These are phyloP conservation scores for Paraconiothyrium sp. DNA, from an alignment of 2,329 filamentous ascomycete species.

Conservation along the genomic window DNA sequence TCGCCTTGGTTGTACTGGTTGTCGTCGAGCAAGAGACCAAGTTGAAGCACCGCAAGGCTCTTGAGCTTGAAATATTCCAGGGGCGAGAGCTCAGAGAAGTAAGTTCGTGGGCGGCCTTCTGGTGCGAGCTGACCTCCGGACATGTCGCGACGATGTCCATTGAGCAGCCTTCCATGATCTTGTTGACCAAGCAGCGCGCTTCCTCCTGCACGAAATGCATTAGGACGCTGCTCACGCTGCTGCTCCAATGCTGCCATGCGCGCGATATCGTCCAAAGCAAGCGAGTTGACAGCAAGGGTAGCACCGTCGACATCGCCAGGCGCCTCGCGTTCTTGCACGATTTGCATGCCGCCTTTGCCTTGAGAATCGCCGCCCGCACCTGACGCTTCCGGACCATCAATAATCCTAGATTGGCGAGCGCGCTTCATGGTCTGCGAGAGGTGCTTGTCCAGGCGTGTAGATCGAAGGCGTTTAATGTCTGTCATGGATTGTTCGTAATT, in stretches of 20 bases:
- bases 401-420: slow-evolving; percentile 88
- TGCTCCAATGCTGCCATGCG: slow-evolving; percentile 96
- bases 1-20: slow-evolving; percentile 94
- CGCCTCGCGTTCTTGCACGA: slow-evolving; percentile 79
- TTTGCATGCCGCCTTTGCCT: slow-evolving; percentile 71
- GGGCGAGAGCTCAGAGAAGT: slow-evolving; percentile 94
- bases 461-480: slow-evolving; percentile 89
- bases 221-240: slow-evolving; percentile 86
- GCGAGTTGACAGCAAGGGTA: slow-evolving; percentile 88
- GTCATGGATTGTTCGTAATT: slow-evolving; percentile 96
- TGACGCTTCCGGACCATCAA: slow-evolving; percentile 83
- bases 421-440: slow-evolving; percentile 92
- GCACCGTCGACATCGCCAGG: slow-evolving; percentile 78
- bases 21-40: slow-evolving; percentile 92
- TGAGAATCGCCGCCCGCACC: slow-evolving; percentile 75
- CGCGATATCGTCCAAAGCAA: slow-evolving; percentile 95
- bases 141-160: slow-evolving; percentile 74
- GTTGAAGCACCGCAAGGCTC: slow-evolving; percentile 91
- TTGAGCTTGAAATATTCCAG: slow-evolving; percentile 98
- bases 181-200: slow-evolving; percentile 70
- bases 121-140: slow-evolving; percentile 62
- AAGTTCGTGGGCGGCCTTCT: slow-evolving; percentile 73
- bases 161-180: slow-evolving; percentile 73
- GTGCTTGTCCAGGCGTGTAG: slow-evolving; percentile 92
- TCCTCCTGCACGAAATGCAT: slow-evolving; percentile 78